phyloP scores from a whole-genome alignment of 2,329 filamentous ascomycete genomes.

The Aspergillus sp. region DNA sequence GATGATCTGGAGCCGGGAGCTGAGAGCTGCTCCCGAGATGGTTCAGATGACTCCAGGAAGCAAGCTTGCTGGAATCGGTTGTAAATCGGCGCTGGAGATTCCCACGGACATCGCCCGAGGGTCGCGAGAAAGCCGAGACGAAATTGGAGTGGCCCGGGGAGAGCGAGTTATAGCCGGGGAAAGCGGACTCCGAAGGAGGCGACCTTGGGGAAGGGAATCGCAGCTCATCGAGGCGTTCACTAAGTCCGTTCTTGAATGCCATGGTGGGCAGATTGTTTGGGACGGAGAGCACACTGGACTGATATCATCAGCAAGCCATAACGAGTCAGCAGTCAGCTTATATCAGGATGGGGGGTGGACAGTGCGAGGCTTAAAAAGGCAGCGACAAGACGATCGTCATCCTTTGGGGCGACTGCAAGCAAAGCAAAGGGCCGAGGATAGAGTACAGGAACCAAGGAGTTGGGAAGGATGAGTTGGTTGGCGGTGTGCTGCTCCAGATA shows the following conservation, averaged over 20 bases:
- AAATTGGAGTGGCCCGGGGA: conserved; percentile 67
- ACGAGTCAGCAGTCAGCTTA: conserved; percentile 27
- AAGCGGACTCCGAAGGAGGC: conserved; percentile 72
- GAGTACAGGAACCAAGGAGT: conserved; percentile 18
- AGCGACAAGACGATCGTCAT: conserved; percentile 7
- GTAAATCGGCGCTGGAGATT: conserved; percentile 90
- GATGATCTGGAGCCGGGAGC: conserved; percentile 49
- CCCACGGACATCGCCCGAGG: conserved; percentile 69
- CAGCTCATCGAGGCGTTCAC: conserved; percentile 74
- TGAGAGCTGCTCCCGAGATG: conserved; percentile 49
- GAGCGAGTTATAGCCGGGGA: conserved; percentile 73
- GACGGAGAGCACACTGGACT: conserved; percentile 35
- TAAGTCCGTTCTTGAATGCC: conserved; percentile 65
- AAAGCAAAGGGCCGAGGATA: conserved; percentile 15
- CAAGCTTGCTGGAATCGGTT: conserved; percentile 81
- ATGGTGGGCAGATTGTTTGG: conserved; percentile 47
- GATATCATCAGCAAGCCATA: conserved; percentile 26
- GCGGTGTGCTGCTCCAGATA: conserved; percentile 33
- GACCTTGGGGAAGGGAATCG: conserved; percentile 77
- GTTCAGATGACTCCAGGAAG: conserved; percentile 68
- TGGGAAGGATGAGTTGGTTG: conserved; percentile 24
- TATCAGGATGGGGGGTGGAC: conserved; percentile 16
- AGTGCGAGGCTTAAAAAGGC: conserved; percentile 12
- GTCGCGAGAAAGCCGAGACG: conserved; percentile 57
- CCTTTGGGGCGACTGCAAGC: conserved; percentile 19